A percentile compares a stretch with the other conserved stretches of the same genome.
Evolutionary conservation across 148 eudicot species (phyloP).

Genomic region (Camellia lanceoleosa): DNA sequence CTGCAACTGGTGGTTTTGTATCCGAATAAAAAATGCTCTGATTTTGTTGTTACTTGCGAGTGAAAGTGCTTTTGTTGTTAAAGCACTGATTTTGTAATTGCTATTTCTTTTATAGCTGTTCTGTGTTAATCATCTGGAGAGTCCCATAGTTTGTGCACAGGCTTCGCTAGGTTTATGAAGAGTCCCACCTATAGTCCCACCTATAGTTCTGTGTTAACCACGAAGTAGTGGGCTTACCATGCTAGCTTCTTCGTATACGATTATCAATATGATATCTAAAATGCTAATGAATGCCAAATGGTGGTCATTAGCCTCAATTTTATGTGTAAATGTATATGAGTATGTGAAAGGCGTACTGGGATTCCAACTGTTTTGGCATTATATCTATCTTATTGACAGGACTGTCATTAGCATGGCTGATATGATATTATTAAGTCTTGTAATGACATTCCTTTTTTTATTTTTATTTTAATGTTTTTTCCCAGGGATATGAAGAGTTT

Average conservation of each 20-base stretch:
- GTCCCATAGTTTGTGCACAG: background rate
- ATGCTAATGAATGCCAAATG: background rate
- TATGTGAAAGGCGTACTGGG: background rate
- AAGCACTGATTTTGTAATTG: background rate
- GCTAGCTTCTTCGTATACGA: background rate
- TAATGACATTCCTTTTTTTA: background rate
- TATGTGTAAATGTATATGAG: background rate
- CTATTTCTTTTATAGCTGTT: background rate
- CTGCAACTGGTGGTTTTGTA: background rate
- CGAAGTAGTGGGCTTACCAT: background rate
- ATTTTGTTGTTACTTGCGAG: background rate
- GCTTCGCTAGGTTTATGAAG: background rate
- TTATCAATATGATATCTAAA: background rate
- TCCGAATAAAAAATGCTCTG: background rate
- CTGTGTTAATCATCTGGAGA: background rate
- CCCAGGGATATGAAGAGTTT: background rate
- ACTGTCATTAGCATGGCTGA: too few relatives aligned
- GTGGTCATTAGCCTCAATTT: background rate
- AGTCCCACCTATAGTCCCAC: too few relatives aligned
- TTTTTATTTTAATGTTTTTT: background rate
- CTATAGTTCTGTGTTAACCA: too few relatives aligned
- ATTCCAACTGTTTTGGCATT: too few relatives aligned
- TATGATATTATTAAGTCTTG: too few relatives aligned
- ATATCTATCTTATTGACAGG: too few relatives aligned
- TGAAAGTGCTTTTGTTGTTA: background rate